A percentile compares a stretch with the other conserved stretches of the same genome.
phyloP scores from a whole-genome alignment of 2,329 filamentous ascomycete species.

The Colletotrichum sp. region DNA sequence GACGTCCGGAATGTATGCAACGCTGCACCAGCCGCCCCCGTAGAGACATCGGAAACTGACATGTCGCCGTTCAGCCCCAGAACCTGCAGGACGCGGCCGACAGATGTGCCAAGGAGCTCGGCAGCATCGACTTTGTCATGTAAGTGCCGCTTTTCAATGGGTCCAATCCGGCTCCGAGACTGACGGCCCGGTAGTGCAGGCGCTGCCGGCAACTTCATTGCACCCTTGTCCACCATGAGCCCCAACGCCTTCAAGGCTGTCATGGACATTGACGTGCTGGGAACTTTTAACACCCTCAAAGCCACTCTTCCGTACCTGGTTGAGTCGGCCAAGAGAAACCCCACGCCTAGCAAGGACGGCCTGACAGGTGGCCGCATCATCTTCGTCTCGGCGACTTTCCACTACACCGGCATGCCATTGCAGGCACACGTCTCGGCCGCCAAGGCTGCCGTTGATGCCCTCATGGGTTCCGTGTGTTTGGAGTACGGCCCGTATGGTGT shows the following conservation, averaged over 20 bases:
- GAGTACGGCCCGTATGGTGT: conserved; percentile 90
- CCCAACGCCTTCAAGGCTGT: conserved; percentile 94
- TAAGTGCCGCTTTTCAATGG: conserved; percentile 45
- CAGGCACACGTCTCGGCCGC: conserved; percentile 92
- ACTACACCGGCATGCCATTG: conserved; percentile 85
- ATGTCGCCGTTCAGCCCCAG: conserved; percentile 51
- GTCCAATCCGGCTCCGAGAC: background rate
- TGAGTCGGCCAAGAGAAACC: conserved; percentile 71
- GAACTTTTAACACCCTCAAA: conserved; percentile 94
- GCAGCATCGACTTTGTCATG: conserved; percentile 92
- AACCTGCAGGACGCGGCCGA: conserved; percentile 77
- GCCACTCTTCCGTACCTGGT: conserved; percentile 84
- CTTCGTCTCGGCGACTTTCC: conserved; percentile 88
- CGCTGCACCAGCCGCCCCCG: background rate
- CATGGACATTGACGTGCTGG: conserved; percentile 94
- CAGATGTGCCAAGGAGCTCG: conserved; percentile 80
- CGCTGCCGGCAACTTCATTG: conserved; percentile 94
- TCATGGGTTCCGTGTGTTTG: conserved; percentile 79
- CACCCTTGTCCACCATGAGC: conserved; percentile 80
- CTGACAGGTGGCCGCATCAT: conserved; percentile 82
- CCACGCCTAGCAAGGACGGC: conserved; percentile 64
- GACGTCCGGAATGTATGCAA: conserved; percentile 73
- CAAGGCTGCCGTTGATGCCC: conserved; percentile 88
- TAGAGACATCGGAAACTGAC: background rate
- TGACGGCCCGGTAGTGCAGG: conserved; percentile 69